These are phyloP conservation scores for Leccinum incarnatum DNA, from an alignment of 768 basidiomycete genomes.

Conservation along the genomic window DNA sequence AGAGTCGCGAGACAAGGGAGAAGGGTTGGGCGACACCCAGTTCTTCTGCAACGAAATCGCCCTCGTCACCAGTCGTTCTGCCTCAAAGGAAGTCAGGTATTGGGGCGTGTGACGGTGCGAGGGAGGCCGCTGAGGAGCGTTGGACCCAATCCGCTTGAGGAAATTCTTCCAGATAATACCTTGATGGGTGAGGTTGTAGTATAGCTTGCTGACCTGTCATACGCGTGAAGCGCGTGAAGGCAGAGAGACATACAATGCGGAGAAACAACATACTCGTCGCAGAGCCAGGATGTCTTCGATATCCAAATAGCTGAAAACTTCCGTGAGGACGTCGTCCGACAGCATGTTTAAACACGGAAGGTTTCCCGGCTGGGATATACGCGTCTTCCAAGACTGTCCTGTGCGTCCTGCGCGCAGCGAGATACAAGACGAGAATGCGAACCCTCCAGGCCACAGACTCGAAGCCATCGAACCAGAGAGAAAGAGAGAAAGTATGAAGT, in stretches of 20 bases:
- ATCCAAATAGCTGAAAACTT: conserved; percentile 35
- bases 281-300: conserved; percentile 37
- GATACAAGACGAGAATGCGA: conserved; percentile 20
- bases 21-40: conserved; percentile 47
- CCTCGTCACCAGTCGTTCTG: conserved; percentile 58
- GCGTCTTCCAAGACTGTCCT: conserved; percentile 26
- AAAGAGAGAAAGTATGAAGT: conserved; percentile 1
- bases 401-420: conserved; percentile 10
- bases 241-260: background rate
- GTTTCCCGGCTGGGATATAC: conserved; percentile 18
- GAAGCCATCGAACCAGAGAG: conserved; percentile 23
- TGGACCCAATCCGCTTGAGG: conserved; percentile 50
- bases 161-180: conserved; percentile 69
- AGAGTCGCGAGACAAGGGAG: conserved; percentile 22
- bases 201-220: conserved; percentile 52
- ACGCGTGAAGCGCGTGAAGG: background rate
- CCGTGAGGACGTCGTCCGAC: conserved; percentile 40
- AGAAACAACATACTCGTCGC: conserved; percentile 31
- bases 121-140: conserved; percentile 59
- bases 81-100: conserved; percentile 36
- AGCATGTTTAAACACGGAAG: conserved; percentile 31
- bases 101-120: conserved; percentile 43
- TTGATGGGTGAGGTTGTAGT: conserved; percentile 64
- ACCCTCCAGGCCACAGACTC: conserved; percentile 20
- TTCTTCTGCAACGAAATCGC: conserved; percentile 60